Evolutionary conservation across 208 protist species (phyloP).

Genomic region (Herpetomonas muscarum): DNA sequence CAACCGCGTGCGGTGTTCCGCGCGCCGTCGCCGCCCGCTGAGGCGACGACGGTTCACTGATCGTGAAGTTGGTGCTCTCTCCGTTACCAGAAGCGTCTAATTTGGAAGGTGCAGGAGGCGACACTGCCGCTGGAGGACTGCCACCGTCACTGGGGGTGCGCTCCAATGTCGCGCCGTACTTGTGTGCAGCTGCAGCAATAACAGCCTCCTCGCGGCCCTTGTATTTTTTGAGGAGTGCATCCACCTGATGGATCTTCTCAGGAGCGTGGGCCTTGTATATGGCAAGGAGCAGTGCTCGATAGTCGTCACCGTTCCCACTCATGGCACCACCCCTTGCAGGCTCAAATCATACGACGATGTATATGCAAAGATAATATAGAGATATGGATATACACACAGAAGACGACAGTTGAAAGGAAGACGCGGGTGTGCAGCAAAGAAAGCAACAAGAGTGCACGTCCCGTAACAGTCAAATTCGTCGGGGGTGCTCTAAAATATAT

Average conservation of each 20-base stretch:
- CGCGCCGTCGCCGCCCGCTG: neutral
- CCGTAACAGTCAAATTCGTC: too few relatives aligned
- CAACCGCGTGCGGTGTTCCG: neutral
- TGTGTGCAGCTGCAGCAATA: constrained; percentile 12
- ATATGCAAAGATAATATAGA: too few relatives aligned
- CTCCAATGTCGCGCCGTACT: constrained; percentile 10
- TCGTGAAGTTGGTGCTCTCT: too few relatives aligned
- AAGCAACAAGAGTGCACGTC: too few relatives aligned
- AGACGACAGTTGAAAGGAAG: too few relatives aligned
- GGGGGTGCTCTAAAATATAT: too few relatives aligned
- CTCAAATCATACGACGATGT: too few relatives aligned
- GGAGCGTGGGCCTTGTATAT: constrained; percentile 20
- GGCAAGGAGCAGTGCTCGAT: constrained; percentile 15
- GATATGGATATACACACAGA: too few relatives aligned
- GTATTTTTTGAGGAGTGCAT: constrained; percentile 30
- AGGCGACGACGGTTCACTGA: neutral
- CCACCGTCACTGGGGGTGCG: neutral
- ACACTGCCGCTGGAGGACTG: neutral
- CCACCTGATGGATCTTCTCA: constrained; percentile 20
- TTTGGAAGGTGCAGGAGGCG: neutral
- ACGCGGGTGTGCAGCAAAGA: too few relatives aligned
- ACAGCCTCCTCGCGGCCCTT: constrained; percentile 20
- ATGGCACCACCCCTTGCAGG: too few relatives aligned
- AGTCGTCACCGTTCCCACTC: constrained; percentile 3
- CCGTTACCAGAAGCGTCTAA: too few relatives aligned